phyloP scores from a whole-genome alignment of 2,329 filamentous ascomycete genomes.

The Penicillium frequentans region DNA sequence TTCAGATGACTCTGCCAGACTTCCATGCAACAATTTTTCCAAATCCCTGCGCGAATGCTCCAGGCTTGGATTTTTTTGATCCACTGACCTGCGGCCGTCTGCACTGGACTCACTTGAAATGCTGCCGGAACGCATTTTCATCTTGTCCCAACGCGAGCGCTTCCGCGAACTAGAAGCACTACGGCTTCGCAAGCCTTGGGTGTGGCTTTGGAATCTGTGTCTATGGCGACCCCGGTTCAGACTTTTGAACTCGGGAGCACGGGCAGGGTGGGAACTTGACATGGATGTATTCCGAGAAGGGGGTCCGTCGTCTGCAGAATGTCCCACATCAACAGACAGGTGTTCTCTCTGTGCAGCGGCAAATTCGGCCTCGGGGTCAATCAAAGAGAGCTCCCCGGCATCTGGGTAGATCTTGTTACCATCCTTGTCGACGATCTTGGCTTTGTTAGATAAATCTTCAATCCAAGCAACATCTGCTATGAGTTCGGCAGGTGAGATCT shows the following conservation, averaged over 20 bases:
- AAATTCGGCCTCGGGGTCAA: slow-evolving; percentile 11
- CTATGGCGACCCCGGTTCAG: slow-evolving; percentile 58
- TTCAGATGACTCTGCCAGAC: slow-evolving; percentile 9
- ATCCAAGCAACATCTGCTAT: slow-evolving; percentile 90
- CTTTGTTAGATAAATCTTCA: slow-evolving; percentile 77
- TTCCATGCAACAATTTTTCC: slow-evolving; percentile 6
- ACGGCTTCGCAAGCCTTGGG: slow-evolving; percentile 57
- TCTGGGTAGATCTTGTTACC: slow-evolving; percentile 66
- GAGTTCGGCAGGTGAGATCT: slow-evolving; percentile 77
- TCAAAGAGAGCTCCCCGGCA: slow-evolving; percentile 22
- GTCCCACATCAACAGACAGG: slow-evolving; percentile 18
- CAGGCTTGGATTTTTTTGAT: slow-evolving; percentile 5
- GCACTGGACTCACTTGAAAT: slow-evolving; percentile 61
- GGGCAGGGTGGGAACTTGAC: slow-evolving; percentile 41
- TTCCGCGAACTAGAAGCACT: slow-evolving; percentile 50
- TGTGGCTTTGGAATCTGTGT: slow-evolving; percentile 60
- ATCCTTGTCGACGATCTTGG: slow-evolving; percentile 74
- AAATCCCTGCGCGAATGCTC: slow-evolving; percentile 12
- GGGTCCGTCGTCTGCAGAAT: slow-evolving; percentile 17
- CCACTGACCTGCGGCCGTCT: slow-evolving; percentile 16
- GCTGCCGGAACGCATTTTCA: slow-evolving; percentile 53
- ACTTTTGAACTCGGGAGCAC: slow-evolving; percentile 47
- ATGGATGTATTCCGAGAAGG: slow-evolving; percentile 30
- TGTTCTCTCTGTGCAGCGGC: slow-evolving; percentile 16
- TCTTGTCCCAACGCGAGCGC: slow-evolving; percentile 55